Evolutionary conservation across 2,329 filamentous ascomycete genomes (phyloP).

Genomic region (Hortaea werneckii): DNA sequence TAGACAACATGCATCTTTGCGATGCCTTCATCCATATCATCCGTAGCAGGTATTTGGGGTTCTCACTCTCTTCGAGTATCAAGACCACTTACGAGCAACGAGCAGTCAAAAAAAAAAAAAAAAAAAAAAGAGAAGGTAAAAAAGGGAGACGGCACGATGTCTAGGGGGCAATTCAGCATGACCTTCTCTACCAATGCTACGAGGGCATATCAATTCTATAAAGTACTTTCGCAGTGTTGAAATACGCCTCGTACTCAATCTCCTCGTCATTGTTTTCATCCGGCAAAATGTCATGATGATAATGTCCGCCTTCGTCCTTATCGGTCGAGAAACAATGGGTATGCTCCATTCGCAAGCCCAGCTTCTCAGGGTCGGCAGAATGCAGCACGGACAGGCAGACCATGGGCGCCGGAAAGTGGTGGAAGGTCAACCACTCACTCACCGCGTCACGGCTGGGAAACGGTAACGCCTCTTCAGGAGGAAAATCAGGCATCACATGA

Average conservation of each 20-base stretch:
- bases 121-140: too few species aligned
- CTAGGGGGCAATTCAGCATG: too few species aligned
- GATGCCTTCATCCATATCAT: too few species aligned
- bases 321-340: conserved; percentile 21
- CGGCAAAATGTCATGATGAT: conserved; percentile 17
- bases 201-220: conserved; percentile 22
- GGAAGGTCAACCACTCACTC: conserved; percentile 21
- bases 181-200: background rate
- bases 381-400: conserved; percentile 22
- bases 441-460: conserved; percentile 18
- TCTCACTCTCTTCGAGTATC: too few species aligned
- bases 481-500: conserved; percentile 24
- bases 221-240: conserved; percentile 21
- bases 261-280: conserved; percentile 11
- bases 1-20: too few species aligned
- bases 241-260: conserved; percentile 23
- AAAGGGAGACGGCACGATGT: too few species aligned
- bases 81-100: too few species aligned
- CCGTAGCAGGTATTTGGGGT: too few species aligned
- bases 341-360: conserved; percentile 24
- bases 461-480: conserved; percentile 12
- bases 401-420: conserved; percentile 21
- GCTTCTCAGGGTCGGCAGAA: conserved; percentile 17
- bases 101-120: too few species aligned
- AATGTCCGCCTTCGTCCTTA: conserved; percentile 19